Evolutionary conservation across 73 alveolate genomes (phyloP).

Genomic region (Paramecium tetraurelia): DNA sequence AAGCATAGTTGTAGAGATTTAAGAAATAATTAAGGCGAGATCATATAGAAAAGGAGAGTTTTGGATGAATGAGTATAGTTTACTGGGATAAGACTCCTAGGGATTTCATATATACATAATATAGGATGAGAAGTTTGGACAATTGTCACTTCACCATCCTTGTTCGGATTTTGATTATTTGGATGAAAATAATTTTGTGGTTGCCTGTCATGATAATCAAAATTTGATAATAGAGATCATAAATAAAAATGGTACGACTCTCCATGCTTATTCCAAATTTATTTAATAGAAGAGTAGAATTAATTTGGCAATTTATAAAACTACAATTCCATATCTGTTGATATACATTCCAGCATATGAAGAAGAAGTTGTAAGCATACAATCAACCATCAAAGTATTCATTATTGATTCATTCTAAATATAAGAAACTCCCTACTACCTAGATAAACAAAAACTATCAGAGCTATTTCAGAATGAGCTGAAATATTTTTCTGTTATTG

Average conservation of each 20-base stretch:
- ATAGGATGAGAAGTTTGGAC: neutral
- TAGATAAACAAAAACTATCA: neutral
- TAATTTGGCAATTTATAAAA: neutral
- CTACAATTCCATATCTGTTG: neutral
- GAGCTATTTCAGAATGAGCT: neutral
- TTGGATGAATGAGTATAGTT: neutral
- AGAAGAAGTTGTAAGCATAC: neutral
- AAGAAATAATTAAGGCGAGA: neutral
- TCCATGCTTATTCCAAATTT: neutral
- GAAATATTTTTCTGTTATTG: neutral
- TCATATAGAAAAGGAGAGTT: neutral
- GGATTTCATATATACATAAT: neutral
- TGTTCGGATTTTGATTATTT: neutral
- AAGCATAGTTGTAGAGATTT: neutral
- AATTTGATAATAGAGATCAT: neutral
- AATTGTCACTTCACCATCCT: neutral
- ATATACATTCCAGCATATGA: neutral
- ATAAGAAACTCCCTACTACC: neutral
- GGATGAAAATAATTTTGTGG: neutral
- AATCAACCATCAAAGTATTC: neutral
- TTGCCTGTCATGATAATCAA: neutral
- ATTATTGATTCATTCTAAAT: neutral
- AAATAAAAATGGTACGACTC: neutral
- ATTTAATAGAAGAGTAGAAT: neutral
- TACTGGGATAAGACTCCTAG: neutral